Evolutionary conservation across 495 filamentous ascomycete genomes (phyloP).

Genomic region (Podospora conica): DNA sequence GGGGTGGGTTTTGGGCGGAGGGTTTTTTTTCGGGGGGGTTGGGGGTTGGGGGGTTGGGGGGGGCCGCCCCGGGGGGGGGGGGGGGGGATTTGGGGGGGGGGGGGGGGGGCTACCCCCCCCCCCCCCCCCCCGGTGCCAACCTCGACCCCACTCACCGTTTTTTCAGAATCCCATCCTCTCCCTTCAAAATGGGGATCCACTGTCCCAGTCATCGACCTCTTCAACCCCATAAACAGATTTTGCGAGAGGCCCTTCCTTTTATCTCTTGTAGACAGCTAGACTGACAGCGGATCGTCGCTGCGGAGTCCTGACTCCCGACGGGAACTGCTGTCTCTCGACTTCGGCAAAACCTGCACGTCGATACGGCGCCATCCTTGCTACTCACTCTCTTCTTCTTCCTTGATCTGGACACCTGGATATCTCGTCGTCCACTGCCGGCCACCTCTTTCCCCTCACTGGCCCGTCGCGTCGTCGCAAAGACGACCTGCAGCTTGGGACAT

Average conservation of each 20-base stretch:
- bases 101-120: too few species aligned
- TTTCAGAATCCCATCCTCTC: not conserved
- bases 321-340: not conserved
- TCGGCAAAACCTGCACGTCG: not conserved
- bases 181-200: not conserved
- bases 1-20: too few species aligned
- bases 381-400: not conserved
- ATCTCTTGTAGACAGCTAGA: not conserved
- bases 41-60: too few species aligned
- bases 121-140: not conserved
- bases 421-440: not conserved
- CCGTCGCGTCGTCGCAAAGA: not conserved
- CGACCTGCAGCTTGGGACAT: constrained; percentile 5
- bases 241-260: not conserved
- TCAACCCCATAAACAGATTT: not conserved
- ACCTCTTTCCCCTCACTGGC: not conserved
- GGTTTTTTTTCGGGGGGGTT: too few species aligned
- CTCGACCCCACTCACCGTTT: not conserved
- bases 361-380: not conserved
- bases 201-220: not conserved
- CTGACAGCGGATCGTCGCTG: not conserved
- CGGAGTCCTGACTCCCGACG: not conserved
- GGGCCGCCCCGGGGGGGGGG: too few species aligned
- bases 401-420: not conserved
- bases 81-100: too few species aligned